Base-by-base conservation (phyloP, 2,329 filamentous ascomycete genomes). In the Daldinia eschscholtzii region DNA sequence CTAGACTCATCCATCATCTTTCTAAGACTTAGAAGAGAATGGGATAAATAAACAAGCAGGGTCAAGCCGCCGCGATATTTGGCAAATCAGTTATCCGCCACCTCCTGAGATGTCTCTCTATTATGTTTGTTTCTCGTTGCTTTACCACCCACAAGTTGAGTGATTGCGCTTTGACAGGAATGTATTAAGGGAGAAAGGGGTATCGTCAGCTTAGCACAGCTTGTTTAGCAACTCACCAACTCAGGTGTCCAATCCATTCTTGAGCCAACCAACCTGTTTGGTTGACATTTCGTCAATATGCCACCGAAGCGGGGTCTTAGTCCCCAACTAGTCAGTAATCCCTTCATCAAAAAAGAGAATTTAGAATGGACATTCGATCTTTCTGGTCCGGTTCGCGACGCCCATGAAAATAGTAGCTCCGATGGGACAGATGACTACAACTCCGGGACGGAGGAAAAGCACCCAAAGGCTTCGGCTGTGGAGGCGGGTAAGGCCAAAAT, bases 271-370 rank as follows among this genome's bases (percentile, higher is more conserved):
- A 13, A 3, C 10, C 4, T 6, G 26, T 46, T 37, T 10, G 3
- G 23, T 55, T 9, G 3, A 20, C 30, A 20, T 18, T 39, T 26
- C 26, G n/a, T 20, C 41, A 59, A 57, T 37, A 78, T 79, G 77
- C 62, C 73, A 9, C 57, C 64, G 7, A 82, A 82, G 61, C 76
- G 79, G 20, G 57, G 41, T 1, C 73, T 72, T 28, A 79, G 78
- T 61, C 78, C 79, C 1, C 69, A 73, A 23, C 72, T 85, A 57
- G 80, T 84, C 7, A 68, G 79, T 2, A 85, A 85, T 57, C 83
- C 83, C 0, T 82, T 84, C 65, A 80, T 84, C 68, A 85, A 85
- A 74, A 83, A 80, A 68, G 77, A 77, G 23, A 85, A 85, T 66
- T 77, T 84, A 5, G 70, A 80, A 72, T 85, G 83, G 83, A 80